phyloP scores from a whole-genome alignment of 2,329 filamentous ascomycete genomes.

The Pyrenophora teres region DNA sequence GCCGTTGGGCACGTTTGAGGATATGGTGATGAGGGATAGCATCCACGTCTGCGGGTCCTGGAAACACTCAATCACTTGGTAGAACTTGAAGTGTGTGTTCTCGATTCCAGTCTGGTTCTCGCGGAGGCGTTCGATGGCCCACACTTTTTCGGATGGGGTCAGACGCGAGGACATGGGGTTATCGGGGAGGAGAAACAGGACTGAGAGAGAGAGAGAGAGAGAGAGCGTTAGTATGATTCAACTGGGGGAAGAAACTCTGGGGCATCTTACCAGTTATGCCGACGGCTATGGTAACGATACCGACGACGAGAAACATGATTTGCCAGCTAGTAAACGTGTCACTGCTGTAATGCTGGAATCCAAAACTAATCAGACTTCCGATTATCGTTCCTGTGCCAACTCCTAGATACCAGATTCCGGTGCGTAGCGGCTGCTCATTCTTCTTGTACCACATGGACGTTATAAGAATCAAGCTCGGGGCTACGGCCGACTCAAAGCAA shows the following conservation, averaged over 20 bases:
- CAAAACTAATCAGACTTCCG: conserved; percentile 62
- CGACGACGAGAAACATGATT: conserved; percentile 68
- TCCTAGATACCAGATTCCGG: conserved; percentile 49
- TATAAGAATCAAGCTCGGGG: conserved; percentile 65
- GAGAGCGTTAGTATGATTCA: neutral
- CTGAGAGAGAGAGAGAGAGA: conserved; percentile 50
- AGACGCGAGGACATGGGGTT: conserved; percentile 33
- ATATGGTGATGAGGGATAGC: conserved; percentile 41
- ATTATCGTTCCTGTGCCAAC: conserved; percentile 55
- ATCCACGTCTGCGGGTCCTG: conserved; percentile 49
- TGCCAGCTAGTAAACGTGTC: conserved; percentile 65
- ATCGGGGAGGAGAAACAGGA: conserved; percentile 62
- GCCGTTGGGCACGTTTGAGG: conserved; percentile 45
- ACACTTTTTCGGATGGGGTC: conserved; percentile 20
- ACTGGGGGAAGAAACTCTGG: too few species aligned
- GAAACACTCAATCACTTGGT: conserved; percentile 54
- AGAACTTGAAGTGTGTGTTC: conserved; percentile 53
- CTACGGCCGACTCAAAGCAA: conserved; percentile 54
- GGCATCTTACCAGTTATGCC: conserved; percentile 30
- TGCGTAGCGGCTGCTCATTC: conserved; percentile 64
- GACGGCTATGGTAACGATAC: conserved; percentile 37
- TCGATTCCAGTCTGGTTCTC: conserved; percentile 58
- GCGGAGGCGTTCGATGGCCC: conserved; percentile 49
- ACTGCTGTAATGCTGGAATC: conserved; percentile 57
- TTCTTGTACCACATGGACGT: conserved; percentile 70